Conservation (phyloP, 2,329 filamentous ascomycete species). For the Biscogniauxia sp. region DNA sequence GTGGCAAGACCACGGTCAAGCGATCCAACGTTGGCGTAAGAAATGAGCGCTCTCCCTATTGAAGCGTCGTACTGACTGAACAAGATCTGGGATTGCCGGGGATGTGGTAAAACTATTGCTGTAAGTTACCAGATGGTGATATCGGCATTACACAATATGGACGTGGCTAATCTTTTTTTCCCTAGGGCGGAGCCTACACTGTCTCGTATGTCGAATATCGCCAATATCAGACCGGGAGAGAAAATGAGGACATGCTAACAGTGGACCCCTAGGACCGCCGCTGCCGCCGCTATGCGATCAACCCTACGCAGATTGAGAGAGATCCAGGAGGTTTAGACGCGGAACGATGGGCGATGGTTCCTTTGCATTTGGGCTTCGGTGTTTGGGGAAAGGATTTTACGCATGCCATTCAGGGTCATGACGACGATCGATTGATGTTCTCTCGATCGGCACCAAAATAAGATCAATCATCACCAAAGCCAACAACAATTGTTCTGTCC, state of each 20-base stretch:
- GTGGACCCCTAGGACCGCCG: conserved; percentile 66
- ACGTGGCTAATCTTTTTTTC: background rate
- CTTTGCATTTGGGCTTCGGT: conserved; percentile 32
- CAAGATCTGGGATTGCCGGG: conserved; percentile 89
- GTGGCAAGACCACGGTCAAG: conserved; percentile 93
- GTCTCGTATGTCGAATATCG: conserved; percentile 74
- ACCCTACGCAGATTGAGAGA: conserved; percentile 96
- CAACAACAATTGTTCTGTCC: conserved; percentile 20
- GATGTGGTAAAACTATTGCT: conserved; percentile 91
- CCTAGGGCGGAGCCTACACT: conserved; percentile 80
- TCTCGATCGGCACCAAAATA: conserved; percentile 19
- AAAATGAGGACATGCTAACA: conserved; percentile 8
- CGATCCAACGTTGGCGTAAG: conserved; percentile 60
- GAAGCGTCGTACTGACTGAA: background rate
- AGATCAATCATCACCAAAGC: conserved; percentile 25
- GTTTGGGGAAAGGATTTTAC: conserved; percentile 25
- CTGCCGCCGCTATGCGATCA: conserved; percentile 90
- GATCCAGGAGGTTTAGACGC: conserved; percentile 86
- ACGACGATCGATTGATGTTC: conserved; percentile 24
- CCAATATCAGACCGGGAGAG: background rate
- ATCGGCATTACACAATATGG: background rate
- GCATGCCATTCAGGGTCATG: conserved; percentile 26
- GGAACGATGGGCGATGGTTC: conserved; percentile 25
- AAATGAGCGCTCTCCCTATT: background rate
- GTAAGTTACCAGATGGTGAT: background rate